Conservation (phyloP, 2,329 filamentous ascomycete genomes). For the Arthrobotrys entomopaga region DNA sequence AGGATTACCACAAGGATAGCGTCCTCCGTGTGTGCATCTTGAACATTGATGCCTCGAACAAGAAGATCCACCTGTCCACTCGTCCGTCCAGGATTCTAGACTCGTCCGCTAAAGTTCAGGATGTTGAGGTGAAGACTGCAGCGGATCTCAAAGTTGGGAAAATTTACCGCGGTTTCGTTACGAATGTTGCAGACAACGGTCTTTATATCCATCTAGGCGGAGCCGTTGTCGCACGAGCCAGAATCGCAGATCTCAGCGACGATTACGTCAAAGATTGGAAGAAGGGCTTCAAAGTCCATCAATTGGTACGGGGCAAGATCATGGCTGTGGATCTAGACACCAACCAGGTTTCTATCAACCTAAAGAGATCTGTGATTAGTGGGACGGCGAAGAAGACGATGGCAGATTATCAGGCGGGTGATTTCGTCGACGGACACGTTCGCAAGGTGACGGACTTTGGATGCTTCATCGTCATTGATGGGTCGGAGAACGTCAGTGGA, state of each 20-base stretch:
- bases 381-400: constrained; percentile 72
- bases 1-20: constrained; percentile 81
- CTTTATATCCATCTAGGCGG: constrained; percentile 86
- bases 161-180: constrained; percentile 88
- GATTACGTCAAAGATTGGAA: constrained; percentile 96
- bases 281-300: constrained; percentile 83
- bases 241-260: constrained; percentile 89
- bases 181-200: constrained; percentile 87
- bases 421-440: constrained; percentile 87
- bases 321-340: constrained; percentile 74
- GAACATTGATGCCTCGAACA: constrained; percentile 82
- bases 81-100: constrained; percentile 89
- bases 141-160: constrained; percentile 80
- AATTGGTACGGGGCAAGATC: constrained; percentile 89
- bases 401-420: constrained; percentile 76
- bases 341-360: constrained; percentile 81
- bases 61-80: constrained; percentile 81
- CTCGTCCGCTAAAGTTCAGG: constrained; percentile 81
- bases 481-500: constrained; percentile 87
- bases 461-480: constrained; percentile 90
- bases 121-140: constrained; percentile 78
- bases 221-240: constrained; percentile 81
- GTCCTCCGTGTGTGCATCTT: constrained; percentile 87
- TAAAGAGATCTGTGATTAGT: constrained; percentile 86
- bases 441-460: constrained; percentile 95